Percentiles rank a stretch among this genome's conserved stretches.
Conservation (phyloP, 2,329 filamentous ascomycete species). For the Tolypocladium inflatum region DNA sequence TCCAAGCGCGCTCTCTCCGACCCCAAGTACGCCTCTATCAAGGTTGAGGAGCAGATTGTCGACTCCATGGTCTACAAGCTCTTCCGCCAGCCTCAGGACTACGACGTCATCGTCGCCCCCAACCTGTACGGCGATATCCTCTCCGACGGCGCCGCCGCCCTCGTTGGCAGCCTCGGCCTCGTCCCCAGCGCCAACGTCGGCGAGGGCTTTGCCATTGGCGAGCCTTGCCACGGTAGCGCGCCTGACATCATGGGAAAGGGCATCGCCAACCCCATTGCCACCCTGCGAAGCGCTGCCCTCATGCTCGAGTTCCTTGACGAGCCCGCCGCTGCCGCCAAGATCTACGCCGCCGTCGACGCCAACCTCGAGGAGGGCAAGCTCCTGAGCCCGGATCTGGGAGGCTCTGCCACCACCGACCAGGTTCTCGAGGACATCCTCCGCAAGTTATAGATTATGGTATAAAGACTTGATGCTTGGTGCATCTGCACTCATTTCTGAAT, state of each 20-base stretch:
- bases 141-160: constrained; percentile 87
- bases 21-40: constrained; percentile 51
- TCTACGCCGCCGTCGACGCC: constrained; percentile 86
- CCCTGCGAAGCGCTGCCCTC: constrained; percentile 77
- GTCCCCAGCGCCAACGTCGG: constrained; percentile 95
- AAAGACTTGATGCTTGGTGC: neutral
- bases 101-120: constrained; percentile 96
- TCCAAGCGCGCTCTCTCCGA: constrained; percentile 63
- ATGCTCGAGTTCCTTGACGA: constrained; percentile 96
- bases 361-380: constrained; percentile 77
- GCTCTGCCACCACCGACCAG: constrained; percentile 74
- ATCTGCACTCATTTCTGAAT: neutral
- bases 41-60: constrained; percentile 93
- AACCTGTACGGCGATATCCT: constrained; percentile 97
- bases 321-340: constrained; percentile 75
- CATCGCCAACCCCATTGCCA: constrained; percentile 95
- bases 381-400: constrained; percentile 83
- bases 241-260: constrained; percentile 90
- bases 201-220: constrained; percentile 87
- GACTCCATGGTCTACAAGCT: constrained; percentile 99
- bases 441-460: constrained; percentile 51
- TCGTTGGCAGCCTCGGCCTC: constrained; percentile 84
- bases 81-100: constrained; percentile 87
- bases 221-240: constrained; percentile 94
- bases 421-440: constrained; percentile 80